A percentile compares a stretch with the other conserved stretches of the same genome.
Evolutionary conservation across 2,329 filamentous ascomycete genomes (phyloP).

Genomic region (Clonostachys rhizophaga): DNA sequence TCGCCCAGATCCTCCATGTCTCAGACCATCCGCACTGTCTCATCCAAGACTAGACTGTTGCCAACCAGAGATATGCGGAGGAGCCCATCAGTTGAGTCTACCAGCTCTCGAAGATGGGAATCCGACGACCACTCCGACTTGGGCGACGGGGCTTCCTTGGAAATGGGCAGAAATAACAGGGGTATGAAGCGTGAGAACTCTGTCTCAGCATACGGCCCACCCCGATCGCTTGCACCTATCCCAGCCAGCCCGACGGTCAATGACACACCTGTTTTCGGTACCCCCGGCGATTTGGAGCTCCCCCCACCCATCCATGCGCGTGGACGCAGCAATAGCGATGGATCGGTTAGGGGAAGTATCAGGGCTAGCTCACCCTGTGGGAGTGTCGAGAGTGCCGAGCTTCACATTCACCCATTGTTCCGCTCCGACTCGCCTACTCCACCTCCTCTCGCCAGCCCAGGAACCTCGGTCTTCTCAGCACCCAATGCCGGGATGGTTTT

Average conservation of each 20-base stretch:
- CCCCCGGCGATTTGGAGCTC: constrained; percentile 47
- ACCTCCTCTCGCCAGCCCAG: constrained; percentile 61
- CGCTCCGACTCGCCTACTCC: constrained; percentile 61
- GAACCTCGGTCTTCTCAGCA: constrained; percentile 67
- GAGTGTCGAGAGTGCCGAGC: constrained; percentile 36
- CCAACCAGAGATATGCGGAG: no score
- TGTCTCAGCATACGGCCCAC: neutral
- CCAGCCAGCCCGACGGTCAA: constrained; percentile 49
- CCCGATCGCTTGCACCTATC: constrained; percentile 64
- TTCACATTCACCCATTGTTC: constrained; percentile 75
- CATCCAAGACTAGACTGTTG: no score
- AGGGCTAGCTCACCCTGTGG: constrained; percentile 20
- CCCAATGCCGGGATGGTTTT: constrained; percentile 65
- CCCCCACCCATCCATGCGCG: constrained; percentile 34
- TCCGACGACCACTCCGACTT: no score
- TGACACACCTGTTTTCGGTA: neutral
- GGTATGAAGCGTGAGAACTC: no score
- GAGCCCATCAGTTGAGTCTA: no score
- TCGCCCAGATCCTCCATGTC: constrained; percentile 2
- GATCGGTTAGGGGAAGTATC: constrained; percentile 16
- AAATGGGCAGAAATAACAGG: no score
- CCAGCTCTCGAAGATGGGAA: no score
- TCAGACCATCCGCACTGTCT: neutral
- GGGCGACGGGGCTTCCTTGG: no score
- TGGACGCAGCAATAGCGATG: constrained; percentile 49